Evolutionary conservation across 2,329 filamentous ascomycete species (phyloP).

Genomic region (Keithomyces neogunnii): DNA sequence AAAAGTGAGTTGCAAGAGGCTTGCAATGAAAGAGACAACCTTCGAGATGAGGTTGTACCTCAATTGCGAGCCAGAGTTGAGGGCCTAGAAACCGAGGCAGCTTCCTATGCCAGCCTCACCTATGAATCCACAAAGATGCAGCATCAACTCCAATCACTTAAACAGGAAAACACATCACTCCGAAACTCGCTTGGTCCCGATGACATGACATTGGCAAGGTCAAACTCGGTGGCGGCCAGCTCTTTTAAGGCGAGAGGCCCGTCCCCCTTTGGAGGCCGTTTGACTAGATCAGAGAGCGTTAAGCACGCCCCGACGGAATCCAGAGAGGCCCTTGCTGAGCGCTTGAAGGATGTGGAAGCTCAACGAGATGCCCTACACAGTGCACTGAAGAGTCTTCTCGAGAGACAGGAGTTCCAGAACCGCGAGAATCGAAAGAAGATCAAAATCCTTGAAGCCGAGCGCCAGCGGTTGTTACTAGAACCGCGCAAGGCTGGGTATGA

Average conservation of each 20-base stretch:
- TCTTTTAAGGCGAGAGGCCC: slow-evolving; percentile 32
- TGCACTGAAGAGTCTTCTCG: slow-evolving; percentile 75
- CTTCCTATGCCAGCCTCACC: slow-evolving; percentile 62
- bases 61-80: slow-evolving; percentile 68
- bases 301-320: slow-evolving; percentile 46
- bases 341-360: slow-evolving; percentile 84
- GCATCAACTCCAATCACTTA: slow-evolving; percentile 70
- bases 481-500: slow-evolving; percentile 75
- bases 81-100: slow-evolving; percentile 66
- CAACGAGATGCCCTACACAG: slow-evolving; percentile 88
- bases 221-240: slow-evolving; percentile 57
- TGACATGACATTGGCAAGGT: slow-evolving; percentile 40
- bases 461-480: slow-evolving; percentile 60
- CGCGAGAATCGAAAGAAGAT: slow-evolving; percentile 78
- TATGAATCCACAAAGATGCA: slow-evolving; percentile 81
- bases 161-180: slow-evolving; percentile 56
- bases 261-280: slow-evolving; percentile 23
- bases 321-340: slow-evolving; percentile 63
- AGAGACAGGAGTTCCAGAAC: slow-evolving; percentile 78
- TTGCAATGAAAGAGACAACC: slow-evolving; percentile 82
- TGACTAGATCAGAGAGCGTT: slow-evolving; percentile 54
- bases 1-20: slow-evolving; percentile 74
- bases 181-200: slow-evolving; percentile 25
- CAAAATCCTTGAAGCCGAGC: slow-evolving; percentile 65
- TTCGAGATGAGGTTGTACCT: slow-evolving; percentile 81